Base-by-base conservation (phyloP, 371 early-diverging fungal species). In the Haplosporangium sp. region DNA sequence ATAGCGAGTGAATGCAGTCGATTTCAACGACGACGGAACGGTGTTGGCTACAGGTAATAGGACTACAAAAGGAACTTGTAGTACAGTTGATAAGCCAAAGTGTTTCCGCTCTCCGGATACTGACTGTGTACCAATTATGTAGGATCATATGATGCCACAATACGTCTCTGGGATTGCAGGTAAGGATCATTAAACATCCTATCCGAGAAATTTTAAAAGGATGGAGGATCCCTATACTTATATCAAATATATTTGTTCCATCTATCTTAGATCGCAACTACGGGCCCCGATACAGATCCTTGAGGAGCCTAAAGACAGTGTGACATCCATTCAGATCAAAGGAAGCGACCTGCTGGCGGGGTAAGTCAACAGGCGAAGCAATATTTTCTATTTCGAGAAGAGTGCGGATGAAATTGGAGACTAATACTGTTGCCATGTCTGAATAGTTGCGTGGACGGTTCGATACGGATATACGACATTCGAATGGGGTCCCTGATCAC, bases 81-180 rank as follows among this genome's bases (percentile, higher is more conserved):
- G 1, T 23, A 16, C 10, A 13, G 16, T 8, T 43, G 18, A 11
- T 20, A 47, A 4, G 4, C 12, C 52, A 14, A 18, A 21, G 29
- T 16, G 37, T 57, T 12, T 48, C 29, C 23, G 38, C 7, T 2
- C 29, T 29, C 29, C 29, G 29, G 29, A 29, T 36, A 37, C 11
- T 59, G 59, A n/a, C 51, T 18, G 18, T 1, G 42, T 23, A 43
- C 23, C 57, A 41, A 45, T 16, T 48, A 45, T 29, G 4, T 14
- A 86, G 95, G 95, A 5, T 95, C 95, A 4, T 96, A 94, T 74
- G 98, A 98, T 82, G 91, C 95, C 5, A 92, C 95, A 0, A 92
- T 98, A 29, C 84, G 94, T 42, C 81, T 95, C 50, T 97, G 97
- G 97, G 98, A 98, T 69, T 88, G 87, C 70, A 85, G 90, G 90